Evolutionary conservation across 2,329 filamentous ascomycete genomes (phyloP), one percentile per base, ranked within the genome.

Genomic region (Pseudogymnoascus verrucosus): DNA sequence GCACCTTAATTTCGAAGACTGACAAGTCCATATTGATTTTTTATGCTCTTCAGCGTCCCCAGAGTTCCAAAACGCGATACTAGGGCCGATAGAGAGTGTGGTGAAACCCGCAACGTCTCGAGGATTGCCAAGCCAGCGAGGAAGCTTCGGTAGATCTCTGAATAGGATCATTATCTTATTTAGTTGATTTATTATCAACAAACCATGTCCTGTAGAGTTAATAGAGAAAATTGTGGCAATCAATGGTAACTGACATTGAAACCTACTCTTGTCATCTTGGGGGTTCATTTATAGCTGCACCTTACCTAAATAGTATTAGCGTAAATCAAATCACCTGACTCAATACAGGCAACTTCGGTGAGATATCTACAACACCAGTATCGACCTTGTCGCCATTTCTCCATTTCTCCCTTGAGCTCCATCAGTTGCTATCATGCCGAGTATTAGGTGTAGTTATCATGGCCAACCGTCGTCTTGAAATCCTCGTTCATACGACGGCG

Each of bases 401-500:
- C 28, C 10, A 57, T 57, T 34, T 7, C 51, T 21, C 11, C 2
- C 16, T 34, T 12, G 16, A 34, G 7, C 51, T 21, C 14, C n/a
- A 34, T 34, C 7, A 14, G 10, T 19, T 57, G 51, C 16, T 34
- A 57, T 36, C 12, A 57, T 57, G 51, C 51, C 3, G 10, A 34
- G 34, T 34, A 14, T 34, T 14, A 34, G 28, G 3, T 5, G 10
- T 21, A 34, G 10, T 57, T 57, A 57, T 34, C 5, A 57, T 57
- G 51, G 51, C 26, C 14, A 57, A 57, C 51, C 28, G 28, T 16
- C 51, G 51, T 36, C 51, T 74, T 60, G 71, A 74, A 64, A 72
- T 74, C 57, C 66, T 74, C 59, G 69, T 74, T 40, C 72, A 74
- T 60, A 69, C 67, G 19, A 64, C 70, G 19, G 73, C 72, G 34